phyloP scores from a whole-genome alignment of 768 basidiomycete species.

The Leucogyrophana mollusca region DNA sequence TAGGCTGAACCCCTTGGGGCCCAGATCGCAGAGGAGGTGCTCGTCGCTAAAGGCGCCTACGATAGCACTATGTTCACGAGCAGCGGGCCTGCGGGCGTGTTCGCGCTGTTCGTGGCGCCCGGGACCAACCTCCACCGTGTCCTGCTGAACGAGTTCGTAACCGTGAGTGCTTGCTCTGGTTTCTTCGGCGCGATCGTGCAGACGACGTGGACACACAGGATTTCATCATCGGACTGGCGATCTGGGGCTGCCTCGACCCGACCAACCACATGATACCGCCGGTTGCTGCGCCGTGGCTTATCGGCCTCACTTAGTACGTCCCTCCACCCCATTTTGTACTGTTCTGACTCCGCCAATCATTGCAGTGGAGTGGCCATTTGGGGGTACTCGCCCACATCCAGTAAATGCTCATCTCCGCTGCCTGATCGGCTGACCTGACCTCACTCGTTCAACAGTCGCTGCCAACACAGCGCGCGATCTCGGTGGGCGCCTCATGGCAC shows the following conservation, averaged over 20 bases:
- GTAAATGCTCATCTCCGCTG: slow-evolving; percentile 26
- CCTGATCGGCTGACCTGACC: not conserved
- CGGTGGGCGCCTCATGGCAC: slow-evolving; percentile 58
- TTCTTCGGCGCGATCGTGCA: no score
- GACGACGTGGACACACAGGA: slow-evolving; percentile 32
- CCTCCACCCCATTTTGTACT: not conserved
- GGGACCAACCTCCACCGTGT: slow-evolving; percentile 28
- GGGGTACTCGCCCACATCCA: slow-evolving; percentile 53
- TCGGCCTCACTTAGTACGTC: slow-evolving; percentile 60
- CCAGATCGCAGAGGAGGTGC: slow-evolving; percentile 6
- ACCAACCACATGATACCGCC: slow-evolving; percentile 61
- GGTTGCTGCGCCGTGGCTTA: slow-evolving; percentile 45
- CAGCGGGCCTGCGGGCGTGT: slow-evolving; percentile 35
- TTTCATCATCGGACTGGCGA: slow-evolving; percentile 47
- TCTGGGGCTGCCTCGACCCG: slow-evolving; percentile 56
- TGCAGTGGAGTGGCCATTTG: slow-evolving; percentile 55
- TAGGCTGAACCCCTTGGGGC: slow-evolving; percentile 28
- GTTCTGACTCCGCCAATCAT: slow-evolving; percentile 1
- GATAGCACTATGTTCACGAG: slow-evolving; percentile 33
- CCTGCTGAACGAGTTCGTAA: slow-evolving; percentile 40
- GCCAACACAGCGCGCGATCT: slow-evolving; percentile 70
- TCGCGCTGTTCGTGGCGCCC: slow-evolving; percentile 35
- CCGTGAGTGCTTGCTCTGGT: slow-evolving; percentile 21
- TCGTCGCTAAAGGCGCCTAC: slow-evolving; percentile 26
- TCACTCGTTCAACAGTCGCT: slow-evolving; percentile 39